Evolutionary conservation across 225 moss, liverwort and hornwort species (phyloP).

Genomic region (Sphagnum tenellum): DNA sequence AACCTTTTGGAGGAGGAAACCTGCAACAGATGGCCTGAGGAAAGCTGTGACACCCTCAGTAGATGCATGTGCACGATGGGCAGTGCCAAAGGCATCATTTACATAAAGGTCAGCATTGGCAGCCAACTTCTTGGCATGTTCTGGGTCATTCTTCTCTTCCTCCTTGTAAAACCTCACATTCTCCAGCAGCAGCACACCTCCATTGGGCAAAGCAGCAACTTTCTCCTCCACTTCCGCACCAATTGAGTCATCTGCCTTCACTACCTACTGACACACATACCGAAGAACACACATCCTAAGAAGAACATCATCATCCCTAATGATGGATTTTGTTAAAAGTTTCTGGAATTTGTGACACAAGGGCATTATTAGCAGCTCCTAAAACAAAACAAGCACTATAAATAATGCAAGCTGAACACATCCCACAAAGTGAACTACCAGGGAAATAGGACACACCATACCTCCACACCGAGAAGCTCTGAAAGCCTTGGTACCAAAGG

Average conservation of each 20-base stretch:
- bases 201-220: slow-evolving; percentile 24
- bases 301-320: too few relatives aligned
- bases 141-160: slow-evolving; percentile 46
- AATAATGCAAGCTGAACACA: neutral
- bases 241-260: slow-evolving; percentile 33
- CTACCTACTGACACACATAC: slow-evolving; percentile 1
- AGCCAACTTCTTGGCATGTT: slow-evolving; percentile 35
- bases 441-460: neutral
- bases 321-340: too few relatives aligned
- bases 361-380: too few relatives aligned
- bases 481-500: slow-evolving; percentile 4
- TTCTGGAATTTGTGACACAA: too few relatives aligned
- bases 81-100: slow-evolving; percentile 51
- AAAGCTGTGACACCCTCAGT: slow-evolving; percentile 40
- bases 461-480: slow-evolving; percentile 1
- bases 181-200: slow-evolving; percentile 42
- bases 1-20: slow-evolving; percentile 38
- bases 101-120: slow-evolving; percentile 29
- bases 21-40: slow-evolving; percentile 29
- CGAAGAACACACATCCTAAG: too few relatives aligned
- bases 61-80: slow-evolving; percentile 50
- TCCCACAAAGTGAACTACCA: too few relatives aligned
- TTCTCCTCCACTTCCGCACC: slow-evolving; percentile 33
- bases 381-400: too few relatives aligned
- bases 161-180: slow-evolving; percentile 54